Conservation (phyloP, 331 rosid species). For the Malus hybrid region DNA sequence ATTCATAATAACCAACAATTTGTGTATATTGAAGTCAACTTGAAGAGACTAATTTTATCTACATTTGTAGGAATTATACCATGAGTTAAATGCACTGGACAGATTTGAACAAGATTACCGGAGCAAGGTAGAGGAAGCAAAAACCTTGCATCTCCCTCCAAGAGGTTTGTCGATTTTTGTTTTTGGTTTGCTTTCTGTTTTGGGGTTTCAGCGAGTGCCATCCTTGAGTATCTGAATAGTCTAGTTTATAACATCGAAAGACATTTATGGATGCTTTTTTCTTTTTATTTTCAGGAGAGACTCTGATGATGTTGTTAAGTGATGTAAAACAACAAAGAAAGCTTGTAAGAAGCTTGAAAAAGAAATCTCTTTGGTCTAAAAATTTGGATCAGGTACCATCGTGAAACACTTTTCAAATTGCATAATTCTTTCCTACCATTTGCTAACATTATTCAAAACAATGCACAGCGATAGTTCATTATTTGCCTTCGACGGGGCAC, state of each 20-base stretch:
- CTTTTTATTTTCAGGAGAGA: conserved; percentile 65
- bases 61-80: conserved; percentile 69
- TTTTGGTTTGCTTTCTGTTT: background rate
- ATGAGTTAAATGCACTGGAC: conserved; percentile 55
- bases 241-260: background rate
- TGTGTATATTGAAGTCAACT: background rate
- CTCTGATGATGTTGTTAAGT: conserved; percentile 58
- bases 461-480: background rate
- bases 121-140: conserved; percentile 65
- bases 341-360: conserved; percentile 74
- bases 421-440: background rate
- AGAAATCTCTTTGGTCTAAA: conserved; percentile 86
- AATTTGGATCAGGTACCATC: conserved; percentile 69
- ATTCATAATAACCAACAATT: conserved; percentile 12
- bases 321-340: conserved; percentile 80
- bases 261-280: background rate
- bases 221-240: background rate
- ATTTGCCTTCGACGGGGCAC: background rate
- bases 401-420: conserved; percentile 4
- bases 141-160: conserved; percentile 59
- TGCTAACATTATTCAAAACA: background rate
- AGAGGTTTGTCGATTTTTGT: conserved; percentile 41
- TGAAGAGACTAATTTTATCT: conserved; percentile 11
- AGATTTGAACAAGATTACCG: conserved; percentile 84
- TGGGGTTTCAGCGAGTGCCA: background rate